Percentiles rank a stretch among this genome's conserved stretches.
phyloP scores from a whole-genome alignment of 176 grass and related monocot species.

The Miscanthus lutarioriparius region DNA sequence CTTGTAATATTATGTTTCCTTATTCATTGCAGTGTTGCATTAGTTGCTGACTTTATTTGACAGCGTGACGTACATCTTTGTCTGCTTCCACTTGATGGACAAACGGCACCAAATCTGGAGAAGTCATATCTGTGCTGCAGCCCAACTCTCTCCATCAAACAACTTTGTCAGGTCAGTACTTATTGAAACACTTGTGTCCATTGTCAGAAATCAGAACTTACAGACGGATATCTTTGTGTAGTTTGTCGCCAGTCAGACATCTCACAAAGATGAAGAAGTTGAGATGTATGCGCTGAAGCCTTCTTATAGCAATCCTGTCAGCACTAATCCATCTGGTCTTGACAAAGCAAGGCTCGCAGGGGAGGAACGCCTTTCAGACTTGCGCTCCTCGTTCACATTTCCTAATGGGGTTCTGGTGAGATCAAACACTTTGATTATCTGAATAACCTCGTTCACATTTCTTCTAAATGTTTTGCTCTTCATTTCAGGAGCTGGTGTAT shows the following conservation, averaged over 20 bases:
- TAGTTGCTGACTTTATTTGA: slow-evolving; percentile 33
- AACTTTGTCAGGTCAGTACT: slow-evolving; percentile 60
- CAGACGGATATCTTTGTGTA: slow-evolving; percentile 33
- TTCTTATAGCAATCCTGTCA: slow-evolving; percentile 25
- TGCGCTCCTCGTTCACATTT: slow-evolving; percentile 48
- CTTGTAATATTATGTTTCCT: slow-evolving; percentile 10
- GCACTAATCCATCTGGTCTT: background rate
- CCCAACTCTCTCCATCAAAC: slow-evolving; percentile 60
- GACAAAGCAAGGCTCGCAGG: slow-evolving; percentile 39
- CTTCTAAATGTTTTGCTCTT: slow-evolving; percentile 12
- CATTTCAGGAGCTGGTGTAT: slow-evolving; percentile 48
- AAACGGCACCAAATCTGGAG: slow-evolving; percentile 56
- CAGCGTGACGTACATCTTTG: slow-evolving; percentile 67
- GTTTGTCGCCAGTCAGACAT: slow-evolving; percentile 69
- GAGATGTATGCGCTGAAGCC: slow-evolving; percentile 59
- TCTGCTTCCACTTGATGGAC: slow-evolving; percentile 61
- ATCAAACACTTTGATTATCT: slow-evolving; percentile 17
- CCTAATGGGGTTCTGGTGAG: slow-evolving; percentile 56
- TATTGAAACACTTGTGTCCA: background rate
- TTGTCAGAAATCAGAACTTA: slow-evolving; percentile 1
- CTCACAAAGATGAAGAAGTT: slow-evolving; percentile 58
- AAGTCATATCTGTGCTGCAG: slow-evolving; percentile 67
- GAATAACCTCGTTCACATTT: background rate
- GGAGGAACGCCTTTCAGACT: slow-evolving; percentile 55
- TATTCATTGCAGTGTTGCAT: background rate